Percentiles rank a stretch among this genome's conserved stretches.
Evolutionary conservation across 73 alveolate species (phyloP).

Genomic region (Blepharisma stoltei): DNA sequence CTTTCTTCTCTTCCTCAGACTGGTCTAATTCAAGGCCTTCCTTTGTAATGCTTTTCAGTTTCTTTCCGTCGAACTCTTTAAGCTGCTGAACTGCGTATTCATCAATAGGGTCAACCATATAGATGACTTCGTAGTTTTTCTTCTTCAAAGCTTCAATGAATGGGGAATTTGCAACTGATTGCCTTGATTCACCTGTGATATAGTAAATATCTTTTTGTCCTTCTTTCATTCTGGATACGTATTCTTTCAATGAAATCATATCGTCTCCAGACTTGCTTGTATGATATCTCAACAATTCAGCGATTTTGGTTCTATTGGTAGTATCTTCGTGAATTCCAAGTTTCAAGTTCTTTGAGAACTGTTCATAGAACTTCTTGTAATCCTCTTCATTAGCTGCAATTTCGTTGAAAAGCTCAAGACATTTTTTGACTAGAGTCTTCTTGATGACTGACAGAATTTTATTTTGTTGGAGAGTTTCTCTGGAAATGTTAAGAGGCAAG

Average conservation of each 20-base stretch:
- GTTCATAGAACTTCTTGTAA: constrained; percentile 99
- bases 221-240: constrained; percentile 97
- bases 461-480: constrained; percentile 99
- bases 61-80: constrained; percentile 99
- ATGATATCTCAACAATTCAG: constrained; percentile 96
- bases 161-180: constrained; percentile 97
- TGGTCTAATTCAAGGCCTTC: constrained; percentile 97
- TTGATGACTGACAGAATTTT: constrained; percentile 98
- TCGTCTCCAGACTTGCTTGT: constrained; percentile 98
- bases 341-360: constrained; percentile 97
- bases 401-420: constrained; percentile 98
- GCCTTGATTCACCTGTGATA: constrained; percentile 98
- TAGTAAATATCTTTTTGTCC: constrained; percentile 98
- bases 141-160: constrained; percentile 97
- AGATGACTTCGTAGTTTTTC: constrained; percentile 98
- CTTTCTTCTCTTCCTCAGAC: constrained; percentile 87
- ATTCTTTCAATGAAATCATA: constrained; percentile 94
- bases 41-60: constrained; percentile 93
- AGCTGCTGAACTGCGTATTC: constrained; percentile 98
- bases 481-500: constrained; percentile 97
- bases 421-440: constrained; percentile 98
- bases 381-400: constrained; percentile 97
- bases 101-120: constrained; percentile 99
- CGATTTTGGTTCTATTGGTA: constrained; percentile 96
- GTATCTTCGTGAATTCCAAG: constrained; percentile 99